Evolutionary conservation across 148 eudicot genomes (phyloP), one percentile per base, ranked within the genome.

Genomic region (Rheum nobile): DNA sequence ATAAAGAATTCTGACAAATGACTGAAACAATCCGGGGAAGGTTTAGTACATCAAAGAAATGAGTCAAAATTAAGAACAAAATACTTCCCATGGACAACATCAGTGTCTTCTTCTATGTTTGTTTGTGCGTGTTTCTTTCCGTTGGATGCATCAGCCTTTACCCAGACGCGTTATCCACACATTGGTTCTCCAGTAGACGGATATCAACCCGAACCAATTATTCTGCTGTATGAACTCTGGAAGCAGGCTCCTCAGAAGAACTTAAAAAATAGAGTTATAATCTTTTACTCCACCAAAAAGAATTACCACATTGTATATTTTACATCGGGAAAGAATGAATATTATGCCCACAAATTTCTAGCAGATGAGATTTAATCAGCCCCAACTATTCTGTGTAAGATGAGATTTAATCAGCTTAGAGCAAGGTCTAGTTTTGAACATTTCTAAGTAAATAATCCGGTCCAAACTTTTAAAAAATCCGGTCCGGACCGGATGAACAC

Each of bases 311-410:
- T 79, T 73, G 42, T 75, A 73, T 83, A 83, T 84, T 75, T 79
- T 85, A 88, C 90, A 88, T 65, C 81, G 83, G 57, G 80, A 81
- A 84, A 88, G 83, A 86, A 86, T 82, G 84, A 82, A 83, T 81
- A 76, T 74, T 72, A 79, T 74, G 79, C 79, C 84, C 75, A 47
- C 72, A 80, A 81, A 79, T 79, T 72, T 70, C 68, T 74, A 76
- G 74, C 80, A 76, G 75, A 26, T 79, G n/a, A n/a, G n/a, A n/a
- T n/a, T n/a, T n/a, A n/a, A n/a, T n/a, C n/a, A n/a, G n/a, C n/a
- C n/a, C n/a, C n/a, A n/a, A n/a, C n/a, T n/a, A n/a, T n/a, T n/a
- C n/a, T n/a, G n/a, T n/a, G n/a, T n/a, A n/a, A n/a, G n/a, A n/a
- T n/a, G n/a, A n/a, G n/a, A n/a, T n/a, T n/a, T n/a, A n/a, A n/a